Base-by-base conservation (phyloP, 768 basidiomycete species). In the Suillus luteus region DNA sequence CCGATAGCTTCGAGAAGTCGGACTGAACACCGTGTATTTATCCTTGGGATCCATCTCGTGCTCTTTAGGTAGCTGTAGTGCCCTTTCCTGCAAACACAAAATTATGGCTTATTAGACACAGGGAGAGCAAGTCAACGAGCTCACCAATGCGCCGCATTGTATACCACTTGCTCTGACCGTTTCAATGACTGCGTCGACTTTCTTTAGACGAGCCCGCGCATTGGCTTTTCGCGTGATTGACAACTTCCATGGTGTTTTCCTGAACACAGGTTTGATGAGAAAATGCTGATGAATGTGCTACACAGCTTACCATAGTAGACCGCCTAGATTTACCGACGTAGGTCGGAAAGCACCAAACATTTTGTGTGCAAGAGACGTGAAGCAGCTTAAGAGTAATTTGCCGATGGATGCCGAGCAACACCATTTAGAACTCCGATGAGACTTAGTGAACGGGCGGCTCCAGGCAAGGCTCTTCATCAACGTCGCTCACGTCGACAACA, bases 181-280 rank as follows among this genome's bases (percentile, higher is more conserved):
- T 65, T 94, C 91, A 65, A 99, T 96, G 62, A 99, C 96, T 2
- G 86, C 79, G 79, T 99, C 97, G 41, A 99, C 96, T 71, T 86
- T 89, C 83, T 93, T 95, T 65, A 99, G 85, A 63, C 97, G 85
- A 57, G 89, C 80, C 31, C 97, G 86, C 62, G 89, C 92, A 68
- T 97, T 96, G 27, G 93, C 92, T 79, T 99, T 99, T 64, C 96
- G 87, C 5, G 95, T 96, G 19, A 84, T 77, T 17, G 95, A 97
- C 69, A 99, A 77, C 72, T 92, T 90, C 93, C 93, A 98, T 59
- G 96, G 96, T 17, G 84, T 87, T 80, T 98, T 98, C 96, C 96
- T 98, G 72, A 3, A 15, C 24, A 63, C n/a, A 67, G 40, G 69
- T 49, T 1, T 35, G 61, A 58, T 38, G 27, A 55, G 54, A 48